Conservation (phyloP, 2,329 filamentous ascomycete species). For the Ascochyta clinopodiicola region DNA sequence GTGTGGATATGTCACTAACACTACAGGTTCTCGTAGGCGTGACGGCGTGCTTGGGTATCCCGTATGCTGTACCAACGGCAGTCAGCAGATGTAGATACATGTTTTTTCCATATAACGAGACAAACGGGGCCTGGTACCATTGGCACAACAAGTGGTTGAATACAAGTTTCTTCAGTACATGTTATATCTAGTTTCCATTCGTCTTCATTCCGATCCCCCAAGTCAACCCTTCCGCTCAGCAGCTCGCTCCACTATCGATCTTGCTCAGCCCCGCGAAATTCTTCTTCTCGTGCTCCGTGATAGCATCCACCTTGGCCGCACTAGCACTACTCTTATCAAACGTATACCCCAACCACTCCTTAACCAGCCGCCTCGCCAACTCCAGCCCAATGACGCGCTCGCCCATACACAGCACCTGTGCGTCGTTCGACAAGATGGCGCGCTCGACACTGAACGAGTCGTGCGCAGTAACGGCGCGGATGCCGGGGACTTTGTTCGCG, state of each 20-base stretch:
- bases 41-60: no score
- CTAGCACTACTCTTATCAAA: constrained; percentile 74
- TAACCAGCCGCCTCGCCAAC: constrained; percentile 75
- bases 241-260: constrained; percentile 8
- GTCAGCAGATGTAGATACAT: no score
- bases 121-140: no score
- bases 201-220: no score
- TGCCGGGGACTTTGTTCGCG: constrained; percentile 87
- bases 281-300: constrained; percentile 56
- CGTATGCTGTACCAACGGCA: no score
- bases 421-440: constrained; percentile 81
- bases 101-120: no score
- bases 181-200: no score
- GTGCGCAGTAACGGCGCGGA: constrained; percentile 87
- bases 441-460: constrained; percentile 85
- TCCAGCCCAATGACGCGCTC: constrained; percentile 84
- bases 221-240: not conserved
- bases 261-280: constrained; percentile 34
- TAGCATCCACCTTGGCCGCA: constrained; percentile 62
- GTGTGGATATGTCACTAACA: no score
- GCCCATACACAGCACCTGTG: constrained; percentile 86
- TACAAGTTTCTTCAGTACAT: no score
- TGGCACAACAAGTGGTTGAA: no score
- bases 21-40: no score
- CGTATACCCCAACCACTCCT: constrained; percentile 83